Conservation (phyloP, 768 basidiomycete species). For the Amanita molliuscula region DNA sequence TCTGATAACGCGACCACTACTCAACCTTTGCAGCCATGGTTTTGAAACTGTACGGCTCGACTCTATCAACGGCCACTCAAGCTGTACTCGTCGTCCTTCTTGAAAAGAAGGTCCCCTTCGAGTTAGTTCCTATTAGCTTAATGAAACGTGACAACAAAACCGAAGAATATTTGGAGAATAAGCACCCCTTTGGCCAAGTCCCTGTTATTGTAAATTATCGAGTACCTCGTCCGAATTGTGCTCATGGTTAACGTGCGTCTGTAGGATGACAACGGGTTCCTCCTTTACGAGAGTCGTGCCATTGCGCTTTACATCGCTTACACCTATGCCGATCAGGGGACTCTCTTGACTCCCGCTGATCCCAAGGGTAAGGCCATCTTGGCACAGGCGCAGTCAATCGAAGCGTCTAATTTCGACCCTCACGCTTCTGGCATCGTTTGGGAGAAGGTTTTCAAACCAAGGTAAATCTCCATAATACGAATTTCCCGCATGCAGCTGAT, state of each 20-base stretch:
- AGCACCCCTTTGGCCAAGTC: constrained; percentile 44
- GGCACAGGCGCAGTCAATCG: constrained; percentile 43
- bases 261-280: constrained; percentile 54
- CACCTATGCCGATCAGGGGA: constrained; percentile 44
- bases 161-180: constrained; percentile 18
- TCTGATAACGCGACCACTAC: neutral
- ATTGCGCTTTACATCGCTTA: constrained; percentile 48
- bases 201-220: constrained; percentile 13
- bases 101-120: constrained; percentile 40
- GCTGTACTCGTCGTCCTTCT: constrained; percentile 30
- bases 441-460: constrained; percentile 40
- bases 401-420: constrained; percentile 43
- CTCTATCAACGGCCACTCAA: constrained; percentile 34
- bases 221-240: neutral
- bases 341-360: constrained; percentile 36
- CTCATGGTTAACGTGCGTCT: neutral
- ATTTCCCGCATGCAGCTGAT: neutral
- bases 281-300: constrained; percentile 53
- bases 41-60: constrained; percentile 31
- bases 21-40: constrained; percentile 25
- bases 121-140: constrained; percentile 27
- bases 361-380: constrained; percentile 30
- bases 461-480: constrained; percentile 20
- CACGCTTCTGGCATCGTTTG: constrained; percentile 27
- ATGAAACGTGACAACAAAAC: constrained; percentile 30